These are phyloP conservation scores for Eutypa lata DNA, from an alignment of 2,329 filamentous ascomycete genomes.

Conservation along the genomic window DNA sequence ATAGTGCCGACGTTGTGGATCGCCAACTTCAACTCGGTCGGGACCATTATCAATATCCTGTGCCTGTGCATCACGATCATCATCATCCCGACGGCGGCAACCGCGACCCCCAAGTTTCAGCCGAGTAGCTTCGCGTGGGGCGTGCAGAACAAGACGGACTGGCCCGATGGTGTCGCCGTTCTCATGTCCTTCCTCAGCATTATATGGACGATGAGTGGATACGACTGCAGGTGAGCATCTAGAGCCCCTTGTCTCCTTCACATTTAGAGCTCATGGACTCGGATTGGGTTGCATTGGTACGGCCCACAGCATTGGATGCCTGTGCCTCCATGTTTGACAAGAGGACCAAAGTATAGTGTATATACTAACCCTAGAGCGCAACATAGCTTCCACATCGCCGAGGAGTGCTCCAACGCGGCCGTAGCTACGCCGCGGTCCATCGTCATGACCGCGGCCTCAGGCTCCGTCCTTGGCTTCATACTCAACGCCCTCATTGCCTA, in stretches of 20 bases:
- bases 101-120: slow-evolving; percentile 47
- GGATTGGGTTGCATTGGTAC: too few relatives aligned
- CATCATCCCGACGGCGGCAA: slow-evolving; percentile 59
- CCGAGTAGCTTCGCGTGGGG: slow-evolving; percentile 55
- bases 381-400: slow-evolving; percentile 61
- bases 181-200: slow-evolving; percentile 61
- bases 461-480: slow-evolving; percentile 68
- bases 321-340: too few relatives aligned
- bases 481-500: slow-evolving; percentile 73
- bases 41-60: slow-evolving; percentile 68
- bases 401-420: slow-evolving; percentile 72
- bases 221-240: slow-evolving; percentile 17
- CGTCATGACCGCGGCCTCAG: slow-evolving; percentile 63
- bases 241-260: too few relatives aligned
- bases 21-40: slow-evolving; percentile 66
- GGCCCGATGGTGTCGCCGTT: slow-evolving; percentile 63
- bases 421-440: slow-evolving; percentile 70
- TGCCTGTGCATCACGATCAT: slow-evolving; percentile 65
- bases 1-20: slow-evolving; percentile 65
- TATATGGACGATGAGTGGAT: slow-evolving; percentile 33
- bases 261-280: too few relatives aligned
- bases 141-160: slow-evolving; percentile 65
- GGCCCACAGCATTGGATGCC: too few relatives aligned
- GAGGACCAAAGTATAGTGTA: too few relatives aligned
- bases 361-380: too few relatives aligned